Percentiles rank a stretch among this genome's conserved stretches.
Evolutionary conservation across 257 asterid genomes (phyloP).

Genomic region (Ballota nigra): DNA sequence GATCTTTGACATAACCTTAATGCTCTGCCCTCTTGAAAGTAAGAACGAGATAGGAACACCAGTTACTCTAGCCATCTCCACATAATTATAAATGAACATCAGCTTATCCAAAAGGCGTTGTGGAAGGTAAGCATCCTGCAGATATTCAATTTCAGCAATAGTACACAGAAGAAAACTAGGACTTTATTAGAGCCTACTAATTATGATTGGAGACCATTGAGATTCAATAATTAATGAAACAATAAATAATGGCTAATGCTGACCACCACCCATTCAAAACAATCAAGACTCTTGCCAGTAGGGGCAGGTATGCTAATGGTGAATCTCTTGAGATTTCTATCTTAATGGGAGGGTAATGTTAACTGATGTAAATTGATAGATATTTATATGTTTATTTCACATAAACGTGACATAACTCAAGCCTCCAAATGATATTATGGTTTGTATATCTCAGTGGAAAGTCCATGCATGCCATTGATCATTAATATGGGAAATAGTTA

Average conservation of each 20-base stretch:
- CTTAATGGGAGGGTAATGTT: not conserved
- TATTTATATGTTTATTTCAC: not conserved
- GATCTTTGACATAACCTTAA: conserved; percentile 56
- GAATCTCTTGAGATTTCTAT: conserved; percentile 2
- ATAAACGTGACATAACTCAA: not conserved
- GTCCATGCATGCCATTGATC: not conserved
- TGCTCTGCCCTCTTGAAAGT: conserved; percentile 97
- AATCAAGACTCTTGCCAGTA: not conserved
- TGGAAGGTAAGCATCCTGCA: conserved; percentile 98
- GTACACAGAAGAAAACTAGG: conserved; percentile 9
- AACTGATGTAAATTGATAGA: not conserved
- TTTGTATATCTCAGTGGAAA: not conserved
- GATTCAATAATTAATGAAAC: not conserved
- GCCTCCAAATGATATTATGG: not conserved
- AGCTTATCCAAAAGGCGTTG: conserved; percentile 96
- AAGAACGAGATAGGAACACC: conserved; percentile 98
- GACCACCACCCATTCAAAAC: not conserved
- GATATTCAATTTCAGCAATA: conserved; percentile 23
- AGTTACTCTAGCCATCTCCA: conserved; percentile 99
- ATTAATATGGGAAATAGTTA: not conserved
- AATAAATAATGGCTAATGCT: not conserved
- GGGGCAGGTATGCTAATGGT: not conserved
- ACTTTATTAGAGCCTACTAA: not conserved
- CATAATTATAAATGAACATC: conserved; percentile 90
- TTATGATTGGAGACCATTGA: not conserved